Base-by-base conservation (phyloP, 495 filamentous ascomycete genomes). In the Hypoxylon fragiforme region DNA sequence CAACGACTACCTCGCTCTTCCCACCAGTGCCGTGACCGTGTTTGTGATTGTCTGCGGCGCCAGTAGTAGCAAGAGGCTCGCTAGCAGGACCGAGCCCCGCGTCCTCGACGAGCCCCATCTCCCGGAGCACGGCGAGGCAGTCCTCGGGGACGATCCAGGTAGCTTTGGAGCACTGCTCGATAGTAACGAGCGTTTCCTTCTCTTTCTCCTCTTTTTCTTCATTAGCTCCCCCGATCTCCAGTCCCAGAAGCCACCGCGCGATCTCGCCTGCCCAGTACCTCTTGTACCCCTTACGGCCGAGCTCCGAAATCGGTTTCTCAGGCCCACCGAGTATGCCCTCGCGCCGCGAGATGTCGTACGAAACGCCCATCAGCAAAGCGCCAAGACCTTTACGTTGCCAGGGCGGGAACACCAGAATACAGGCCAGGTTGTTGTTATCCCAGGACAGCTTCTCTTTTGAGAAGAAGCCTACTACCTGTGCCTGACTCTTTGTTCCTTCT, bases 361-460 rank as follows among this genome's bases (percentile, higher is more conserved):
- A 92, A 7, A 92, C 85, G 32, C 90, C 90, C 83, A 97, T 97
- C 39, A 99, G 79, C 38, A 97, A 73, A 49, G 90, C 85, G 6
- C 94, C 94, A 2, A 97, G 81, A 11, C 91, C 90, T 56, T 87
- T 90, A 43, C 86, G 83, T 67, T 97, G 94, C 81, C 92, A 97
- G 1, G 94, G 94, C 2, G 95, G 94, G 66, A 99, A 97, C 8
- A 99, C 81, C 18, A 97, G 77, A 52, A 99, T 99, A 66, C 94
- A 99, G 2, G 94, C 94, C 0, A 99, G 81, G 57, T 97, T 99
- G 69, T 97, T 97, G 61, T 94, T 90, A 64, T 99, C 94, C 94
- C 94, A 99, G 3, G 89, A 94, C 71, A 96, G 86, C 64, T 97
- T 97, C 73, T 99, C 94, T 66, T 97, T 97, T 16, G 88, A 92